A percentile compares a stretch with the other conserved stretches of the same genome.
phyloP scores from a whole-genome alignment of 257 asterid species.

The Cruciata laevipes region DNA sequence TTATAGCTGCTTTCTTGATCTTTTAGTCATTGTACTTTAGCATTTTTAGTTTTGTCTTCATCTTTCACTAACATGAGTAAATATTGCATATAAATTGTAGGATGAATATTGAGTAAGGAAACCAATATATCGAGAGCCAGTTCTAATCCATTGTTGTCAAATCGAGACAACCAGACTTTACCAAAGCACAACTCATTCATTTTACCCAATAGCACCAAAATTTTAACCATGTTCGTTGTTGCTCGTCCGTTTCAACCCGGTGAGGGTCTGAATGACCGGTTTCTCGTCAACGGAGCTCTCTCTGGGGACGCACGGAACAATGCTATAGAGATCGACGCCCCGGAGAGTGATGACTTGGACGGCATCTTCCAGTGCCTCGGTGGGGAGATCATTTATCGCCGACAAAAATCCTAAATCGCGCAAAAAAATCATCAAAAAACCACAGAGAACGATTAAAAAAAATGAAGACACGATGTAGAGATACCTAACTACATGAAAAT shows the following conservation, averaged over 20 bases:
- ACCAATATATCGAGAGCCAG: conserved; percentile 59
- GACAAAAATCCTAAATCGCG: no score
- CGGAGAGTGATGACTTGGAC: conserved; percentile 78
- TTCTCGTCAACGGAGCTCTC: conserved; percentile 38
- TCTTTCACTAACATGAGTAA: no score
- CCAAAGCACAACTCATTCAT: conserved; percentile 39
- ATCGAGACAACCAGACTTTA: conserved; percentile 43
- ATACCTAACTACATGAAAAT: no score
- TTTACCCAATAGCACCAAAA: conserved; percentile 38
- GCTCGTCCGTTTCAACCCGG: conserved; percentile 34
- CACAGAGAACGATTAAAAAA: no score
- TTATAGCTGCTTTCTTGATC: no score
- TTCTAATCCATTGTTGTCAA: conserved; percentile 38
- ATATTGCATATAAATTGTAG: no score
- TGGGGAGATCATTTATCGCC: conserved; percentile 76
- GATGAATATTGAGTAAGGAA: conserved; percentile 55
- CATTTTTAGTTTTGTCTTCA: no score
- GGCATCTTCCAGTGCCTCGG: conserved; percentile 87
- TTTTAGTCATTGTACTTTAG: no score
- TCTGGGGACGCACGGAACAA: conserved; percentile 70
- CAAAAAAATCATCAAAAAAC: no score
- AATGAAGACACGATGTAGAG: no score
- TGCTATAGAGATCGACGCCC: conserved; percentile 91
- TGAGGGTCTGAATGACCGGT: conserved; percentile 68
- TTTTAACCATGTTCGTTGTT: conserved; percentile 22